These are phyloP conservation scores for Paramecium biaurelia DNA, from an alignment of 73 alveolate species.

Conservation along the genomic window DNA sequence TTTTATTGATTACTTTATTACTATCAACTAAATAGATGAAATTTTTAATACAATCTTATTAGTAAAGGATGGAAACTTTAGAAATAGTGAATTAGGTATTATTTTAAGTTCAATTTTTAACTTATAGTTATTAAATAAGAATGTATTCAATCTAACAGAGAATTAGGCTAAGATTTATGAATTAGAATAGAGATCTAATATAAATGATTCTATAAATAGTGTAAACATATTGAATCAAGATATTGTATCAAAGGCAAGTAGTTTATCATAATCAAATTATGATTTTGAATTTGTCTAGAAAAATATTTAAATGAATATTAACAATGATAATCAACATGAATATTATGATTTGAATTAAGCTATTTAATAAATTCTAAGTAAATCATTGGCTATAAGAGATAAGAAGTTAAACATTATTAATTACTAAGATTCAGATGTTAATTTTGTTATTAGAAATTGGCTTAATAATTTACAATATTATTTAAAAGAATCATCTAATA, in stretches of 20 bases:
- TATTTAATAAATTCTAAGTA: neutral
- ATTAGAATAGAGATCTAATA: neutral
- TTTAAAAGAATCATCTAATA: neutral
- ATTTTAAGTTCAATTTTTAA: neutral
- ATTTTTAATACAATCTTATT: neutral
- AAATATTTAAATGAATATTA: neutral
- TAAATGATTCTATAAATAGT: neutral
- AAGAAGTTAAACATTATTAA: neutral
- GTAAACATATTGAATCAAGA: neutral
- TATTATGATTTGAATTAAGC: neutral
- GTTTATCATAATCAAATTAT: neutral
- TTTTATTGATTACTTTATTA: conserved; percentile 40
- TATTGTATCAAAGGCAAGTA: neutral
- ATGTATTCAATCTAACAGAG: neutral
- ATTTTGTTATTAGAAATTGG: neutral
- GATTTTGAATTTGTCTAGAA: neutral
- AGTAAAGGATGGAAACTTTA: neutral
- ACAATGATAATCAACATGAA: neutral
- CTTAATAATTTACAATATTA: neutral
- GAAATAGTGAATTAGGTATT: neutral
- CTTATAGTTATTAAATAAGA: neutral
- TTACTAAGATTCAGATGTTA: neutral
- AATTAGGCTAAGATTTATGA: neutral
- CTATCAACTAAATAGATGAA: conserved; percentile 21
- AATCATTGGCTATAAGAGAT: neutral